Percentiles rank a stretch among this genome's conserved stretches.
phyloP scores from a whole-genome alignment of 2,329 filamentous ascomycete genomes.

The Lecanicillium sp. region DNA sequence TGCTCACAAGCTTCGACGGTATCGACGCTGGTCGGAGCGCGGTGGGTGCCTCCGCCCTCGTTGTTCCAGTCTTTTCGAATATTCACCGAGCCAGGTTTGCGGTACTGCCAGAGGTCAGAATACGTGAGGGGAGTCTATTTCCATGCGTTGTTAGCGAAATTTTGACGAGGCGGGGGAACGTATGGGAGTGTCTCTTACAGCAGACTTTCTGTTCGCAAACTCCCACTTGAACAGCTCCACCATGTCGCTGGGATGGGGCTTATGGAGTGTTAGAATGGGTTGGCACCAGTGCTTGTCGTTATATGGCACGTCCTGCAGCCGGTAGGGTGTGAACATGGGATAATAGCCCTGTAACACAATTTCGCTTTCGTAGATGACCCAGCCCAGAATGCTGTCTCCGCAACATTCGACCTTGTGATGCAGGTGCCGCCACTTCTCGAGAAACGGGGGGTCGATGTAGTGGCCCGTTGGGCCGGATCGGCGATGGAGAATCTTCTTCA shows the following conservation, averaged over 20 bases:
- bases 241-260: conserved; percentile 8
- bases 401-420: conserved; percentile 8
- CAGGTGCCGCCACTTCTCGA: conserved; percentile 7
- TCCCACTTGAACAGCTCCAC: conserved; percentile 9
- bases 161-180: no score
- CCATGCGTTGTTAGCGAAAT: conserved; percentile 11
- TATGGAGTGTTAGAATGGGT: conserved; percentile 11
- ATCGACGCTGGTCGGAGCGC: no score
- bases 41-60: background rate
- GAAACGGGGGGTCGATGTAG: conserved; percentile 2
- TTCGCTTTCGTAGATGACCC: conserved; percentile 3
- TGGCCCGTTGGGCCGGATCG: conserved; percentile 1
- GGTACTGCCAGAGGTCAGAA: conserved; percentile 8
- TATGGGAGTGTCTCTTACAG: conserved; percentile 4
- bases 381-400: conserved; percentile 10
- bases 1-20: conserved; percentile 1
- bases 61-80: conserved; percentile 8
- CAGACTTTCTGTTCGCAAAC: conserved; percentile 5
- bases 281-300: conserved; percentile 10
- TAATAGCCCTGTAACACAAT: conserved; percentile 10
- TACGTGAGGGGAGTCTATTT: conserved; percentile 15
- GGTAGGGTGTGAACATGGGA: conserved; percentile 11
- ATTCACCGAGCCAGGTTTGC: conserved; percentile 1
- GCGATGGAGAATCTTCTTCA: conserved; percentile 10
- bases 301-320: conserved; percentile 5